Evolutionary conservation across 108 stramenopile genomes (phyloP).

Genomic region (Cyclostephanos invisitatus): DNA sequence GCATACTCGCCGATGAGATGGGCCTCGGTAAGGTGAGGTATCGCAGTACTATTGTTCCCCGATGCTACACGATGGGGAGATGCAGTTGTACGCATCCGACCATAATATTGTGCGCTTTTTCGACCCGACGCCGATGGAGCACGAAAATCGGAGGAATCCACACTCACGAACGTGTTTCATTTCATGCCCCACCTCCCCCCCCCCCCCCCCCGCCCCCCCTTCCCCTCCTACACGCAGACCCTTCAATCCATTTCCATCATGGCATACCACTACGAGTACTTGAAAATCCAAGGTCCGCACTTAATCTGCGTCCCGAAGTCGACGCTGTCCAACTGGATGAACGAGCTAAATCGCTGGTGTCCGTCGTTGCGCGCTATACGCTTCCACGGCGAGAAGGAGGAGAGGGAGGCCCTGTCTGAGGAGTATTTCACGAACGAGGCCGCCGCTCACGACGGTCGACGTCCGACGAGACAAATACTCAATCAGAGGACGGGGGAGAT

Average conservation of each 20-base stretch:
- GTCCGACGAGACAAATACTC: slow-evolving; percentile 63
- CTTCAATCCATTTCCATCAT: slow-evolving; percentile 95
- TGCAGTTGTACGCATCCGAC: too few relatives aligned
- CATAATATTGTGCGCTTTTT: too few relatives aligned
- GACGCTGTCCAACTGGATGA: slow-evolving; percentile 98
- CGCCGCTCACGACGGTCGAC: slow-evolving; percentile 73
- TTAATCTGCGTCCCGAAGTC: slow-evolving; percentile 96
- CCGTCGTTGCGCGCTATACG: slow-evolving; percentile 85
- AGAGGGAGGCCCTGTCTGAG: slow-evolving; percentile 72
- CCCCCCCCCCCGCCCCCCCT: background rate
- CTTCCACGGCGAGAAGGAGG: slow-evolving; percentile 90
- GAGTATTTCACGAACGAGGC: slow-evolving; percentile 75
- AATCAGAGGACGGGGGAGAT: slow-evolving; percentile 62
- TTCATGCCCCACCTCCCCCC: background rate
- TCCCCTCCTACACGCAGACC: slow-evolving; percentile 71
- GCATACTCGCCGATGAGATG: slow-evolving; percentile 97
- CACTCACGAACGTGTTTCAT: background rate
- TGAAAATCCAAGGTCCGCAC: slow-evolving; percentile 80
- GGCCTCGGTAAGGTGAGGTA: slow-evolving; percentile 20
- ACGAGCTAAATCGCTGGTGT: slow-evolving; percentile 95
- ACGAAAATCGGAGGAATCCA: background rate
- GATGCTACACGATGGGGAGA: too few relatives aligned
- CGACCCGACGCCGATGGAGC: too few relatives aligned
- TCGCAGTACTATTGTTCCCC: too few relatives aligned
- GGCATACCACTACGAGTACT: slow-evolving; percentile 75